These are phyloP conservation scores for Hymenoscyphus fructigenus DNA, from an alignment of 2,329 filamentous ascomycete genomes.

Conservation along the genomic window DNA sequence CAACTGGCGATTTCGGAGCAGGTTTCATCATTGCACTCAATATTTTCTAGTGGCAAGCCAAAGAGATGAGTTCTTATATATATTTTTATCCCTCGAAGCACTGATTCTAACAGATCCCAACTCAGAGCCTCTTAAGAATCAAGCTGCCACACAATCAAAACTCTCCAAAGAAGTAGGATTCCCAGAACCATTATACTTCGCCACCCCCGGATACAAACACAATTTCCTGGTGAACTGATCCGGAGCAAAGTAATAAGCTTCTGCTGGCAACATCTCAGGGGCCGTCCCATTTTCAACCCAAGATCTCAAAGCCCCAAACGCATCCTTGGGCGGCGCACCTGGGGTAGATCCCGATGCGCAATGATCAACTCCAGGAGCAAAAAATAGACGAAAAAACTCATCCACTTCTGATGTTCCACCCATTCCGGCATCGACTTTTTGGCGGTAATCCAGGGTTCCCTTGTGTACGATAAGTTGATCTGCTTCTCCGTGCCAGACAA, in stretches of 20 bases:
- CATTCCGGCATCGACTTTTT: neutral
- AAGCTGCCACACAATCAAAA: neutral
- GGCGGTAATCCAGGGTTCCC: slow-evolving; percentile 21
- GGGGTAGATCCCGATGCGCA: slow-evolving; percentile 7
- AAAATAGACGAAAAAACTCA: slow-evolving; percentile 13
- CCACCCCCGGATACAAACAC: neutral
- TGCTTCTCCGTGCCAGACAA: slow-evolving; percentile 15
- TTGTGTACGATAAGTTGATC: slow-evolving; percentile 38
- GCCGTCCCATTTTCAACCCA: slow-evolving; percentile 37
- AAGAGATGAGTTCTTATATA: no score
- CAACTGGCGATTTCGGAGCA: no score
- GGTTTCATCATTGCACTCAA: no score
- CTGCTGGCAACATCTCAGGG: slow-evolving; percentile 19
- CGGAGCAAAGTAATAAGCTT: neutral
- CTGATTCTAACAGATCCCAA: no score
- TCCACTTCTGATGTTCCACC: neutral
- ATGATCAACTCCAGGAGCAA: slow-evolving; percentile 17
- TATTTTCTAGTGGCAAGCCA: no score
- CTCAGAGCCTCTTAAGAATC: neutral
- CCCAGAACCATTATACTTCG: neutral
- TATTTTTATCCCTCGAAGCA: no score
- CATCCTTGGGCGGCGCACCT: slow-evolving; percentile 23
- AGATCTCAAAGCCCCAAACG: slow-evolving; percentile 30
- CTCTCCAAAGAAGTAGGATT: neutral
- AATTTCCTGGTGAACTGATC: neutral